phyloP scores from a whole-genome alignment of 2,329 filamentous ascomycete genomes.

The Arthrobotrys conoides region DNA sequence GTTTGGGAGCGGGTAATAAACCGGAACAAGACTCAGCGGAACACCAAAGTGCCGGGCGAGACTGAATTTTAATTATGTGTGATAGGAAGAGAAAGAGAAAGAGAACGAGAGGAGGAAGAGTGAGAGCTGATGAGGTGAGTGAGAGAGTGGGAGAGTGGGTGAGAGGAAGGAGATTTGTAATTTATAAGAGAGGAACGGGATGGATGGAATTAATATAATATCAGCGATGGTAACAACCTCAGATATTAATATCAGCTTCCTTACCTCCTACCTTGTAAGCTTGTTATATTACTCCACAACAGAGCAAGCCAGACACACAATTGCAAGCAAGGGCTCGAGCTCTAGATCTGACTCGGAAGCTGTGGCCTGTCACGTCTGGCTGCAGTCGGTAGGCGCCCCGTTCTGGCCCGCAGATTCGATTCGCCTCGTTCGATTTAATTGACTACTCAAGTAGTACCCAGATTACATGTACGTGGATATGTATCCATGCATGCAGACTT shows the following conservation, averaged over 20 bases:
- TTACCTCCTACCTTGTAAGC: neutral
- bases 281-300: neutral
- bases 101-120: neutral
- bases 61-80: neutral
- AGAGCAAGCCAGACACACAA: neutral
- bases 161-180: neutral
- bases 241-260: too few species aligned
- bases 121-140: too few species aligned
- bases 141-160: too few species aligned
- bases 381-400: neutral
- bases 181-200: neutral
- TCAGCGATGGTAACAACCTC: too few species aligned
- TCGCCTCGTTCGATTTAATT: constrained; percentile 25
- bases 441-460: too few species aligned
- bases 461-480: too few species aligned
- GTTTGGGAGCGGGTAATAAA: constrained; percentile 22
- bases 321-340: neutral
- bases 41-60: constrained; percentile 7
- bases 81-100: neutral
- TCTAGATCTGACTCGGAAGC: neutral
- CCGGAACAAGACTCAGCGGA: constrained; percentile 20
- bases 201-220: too few species aligned
- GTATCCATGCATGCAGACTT: neutral
- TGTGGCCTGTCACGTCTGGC: neutral
- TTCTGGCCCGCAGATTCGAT: constrained; percentile 25